A percentile compares a stretch with the other conserved stretches of the same genome.
Evolutionary conservation across 768 basidiomycete genomes (phyloP).

Genomic region (Leccinum olivaceopallidum): DNA sequence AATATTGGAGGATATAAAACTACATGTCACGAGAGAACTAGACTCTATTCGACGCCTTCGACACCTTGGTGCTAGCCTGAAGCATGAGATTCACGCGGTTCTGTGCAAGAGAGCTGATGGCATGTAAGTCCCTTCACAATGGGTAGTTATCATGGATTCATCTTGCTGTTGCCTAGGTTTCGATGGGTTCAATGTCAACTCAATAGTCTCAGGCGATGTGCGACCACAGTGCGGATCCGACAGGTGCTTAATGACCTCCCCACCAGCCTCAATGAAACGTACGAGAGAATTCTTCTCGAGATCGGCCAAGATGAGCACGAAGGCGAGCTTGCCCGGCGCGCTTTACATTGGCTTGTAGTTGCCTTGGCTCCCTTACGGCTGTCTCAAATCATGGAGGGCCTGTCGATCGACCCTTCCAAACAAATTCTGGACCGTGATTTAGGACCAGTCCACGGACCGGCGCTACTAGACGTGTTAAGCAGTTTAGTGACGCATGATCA

Average conservation of each 20-base stretch:
- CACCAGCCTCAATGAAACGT: constrained; percentile 6
- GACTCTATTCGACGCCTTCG: constrained; percentile 7
- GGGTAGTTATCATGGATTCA: no score
- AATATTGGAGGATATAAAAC: constrained; percentile 3
- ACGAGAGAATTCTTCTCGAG: constrained; percentile 1
- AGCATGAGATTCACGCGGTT: not conserved
- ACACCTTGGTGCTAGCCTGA: not conserved
- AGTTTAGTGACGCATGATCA: not conserved
- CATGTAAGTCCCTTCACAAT: constrained; percentile 1
- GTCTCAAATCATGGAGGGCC: constrained; percentile 10
- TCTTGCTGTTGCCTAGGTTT: constrained; percentile 7
- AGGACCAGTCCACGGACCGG: not conserved
- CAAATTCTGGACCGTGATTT: not conserved
- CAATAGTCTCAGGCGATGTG: not conserved
- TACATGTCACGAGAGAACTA: constrained; percentile 7
- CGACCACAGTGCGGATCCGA: not conserved
- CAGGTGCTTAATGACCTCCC: constrained; percentile 8
- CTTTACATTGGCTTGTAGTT: constrained; percentile 15
- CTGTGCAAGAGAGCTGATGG: constrained; percentile 10
- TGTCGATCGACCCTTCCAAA: constrained; percentile 2
- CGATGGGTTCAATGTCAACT: constrained; percentile 21
- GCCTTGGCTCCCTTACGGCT: constrained; percentile 8
- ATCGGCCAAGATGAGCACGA: not conserved
- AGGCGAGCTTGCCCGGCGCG: not conserved
- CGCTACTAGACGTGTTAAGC: not conserved